Percentiles rank a stretch among this genome's conserved stretches.
Conservation (phyloP, 441 rosid genomes). For the Cnidoscolus chayamansa region DNA sequence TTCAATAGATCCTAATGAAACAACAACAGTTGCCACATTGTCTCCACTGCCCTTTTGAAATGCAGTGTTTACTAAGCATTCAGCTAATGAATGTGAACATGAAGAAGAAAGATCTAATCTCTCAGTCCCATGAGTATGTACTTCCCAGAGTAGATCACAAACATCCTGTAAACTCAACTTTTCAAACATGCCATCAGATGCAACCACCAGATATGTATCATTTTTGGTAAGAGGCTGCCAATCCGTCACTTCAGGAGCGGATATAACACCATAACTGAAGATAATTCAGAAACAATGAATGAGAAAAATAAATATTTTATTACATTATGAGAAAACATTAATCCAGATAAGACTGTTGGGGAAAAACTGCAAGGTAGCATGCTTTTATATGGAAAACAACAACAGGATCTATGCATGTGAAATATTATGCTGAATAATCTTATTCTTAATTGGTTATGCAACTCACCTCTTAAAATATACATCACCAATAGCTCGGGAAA, state of each 20-base stretch:
- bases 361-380: not conserved
- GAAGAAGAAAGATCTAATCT: constrained; percentile 51
- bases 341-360: not conserved
- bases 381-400: not conserved
- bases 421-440: constrained; percentile 4
- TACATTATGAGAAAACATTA: not conserved
- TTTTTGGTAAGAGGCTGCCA: constrained; percentile 70
- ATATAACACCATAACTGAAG: constrained; percentile 80
- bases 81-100: constrained; percentile 73
- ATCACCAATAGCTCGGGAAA: constrained; percentile 94
- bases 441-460: constrained; percentile 3
- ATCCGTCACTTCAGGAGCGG: constrained; percentile 85
- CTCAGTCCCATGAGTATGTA: constrained; percentile 34
- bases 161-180: constrained; percentile 71
- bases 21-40: constrained; percentile 80
- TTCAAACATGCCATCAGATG: constrained; percentile 94
- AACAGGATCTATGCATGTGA: constrained; percentile 1
- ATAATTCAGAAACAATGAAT: constrained; percentile 17
- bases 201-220: constrained; percentile 85
- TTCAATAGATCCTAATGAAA: constrained; percentile 54
- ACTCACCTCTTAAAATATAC: constrained; percentile 60
- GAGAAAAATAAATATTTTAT: constrained; percentile 1
- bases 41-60: constrained; percentile 79
- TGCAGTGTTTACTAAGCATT: constrained; percentile 74
- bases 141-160: constrained; percentile 78